These are phyloP conservation scores for Aureococcus anophagefferens DNA, from an alignment of 108 stramenopile species.

Conservation along the genomic window DNA sequence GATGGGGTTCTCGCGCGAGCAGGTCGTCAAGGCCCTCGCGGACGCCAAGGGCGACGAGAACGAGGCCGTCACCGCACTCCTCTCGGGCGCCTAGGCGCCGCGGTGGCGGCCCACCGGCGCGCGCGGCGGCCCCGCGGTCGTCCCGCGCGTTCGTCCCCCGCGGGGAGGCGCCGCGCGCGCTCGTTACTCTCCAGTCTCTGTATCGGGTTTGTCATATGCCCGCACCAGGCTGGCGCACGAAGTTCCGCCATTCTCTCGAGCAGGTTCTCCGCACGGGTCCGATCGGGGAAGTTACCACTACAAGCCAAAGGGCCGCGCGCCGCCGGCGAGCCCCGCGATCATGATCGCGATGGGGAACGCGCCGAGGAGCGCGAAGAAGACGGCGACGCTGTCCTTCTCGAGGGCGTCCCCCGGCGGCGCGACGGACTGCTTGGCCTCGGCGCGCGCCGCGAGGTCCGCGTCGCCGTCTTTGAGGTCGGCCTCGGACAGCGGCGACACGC, in stretches of 20 bases:
- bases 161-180: too few species aligned
- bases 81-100: slow-evolving; percentile 23
- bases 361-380: background rate
- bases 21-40: slow-evolving; percentile 67
- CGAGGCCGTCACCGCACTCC: slow-evolving; percentile 71
- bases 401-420: background rate
- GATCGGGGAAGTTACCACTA: too few species aligned
- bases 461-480: background rate
- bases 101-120: too few species aligned
- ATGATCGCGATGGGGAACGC: background rate
- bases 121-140: too few species aligned
- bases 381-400: background rate
- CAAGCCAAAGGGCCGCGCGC: background rate
- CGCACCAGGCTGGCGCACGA: too few species aligned
- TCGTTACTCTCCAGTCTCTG: too few species aligned
- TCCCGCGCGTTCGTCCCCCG: too few species aligned
- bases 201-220: too few species aligned
- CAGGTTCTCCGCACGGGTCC: too few species aligned
- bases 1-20: slow-evolving; percentile 85
- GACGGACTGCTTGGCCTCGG: background rate
- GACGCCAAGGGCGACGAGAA: slow-evolving; percentile 79
- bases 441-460: background rate
- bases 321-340: background rate
- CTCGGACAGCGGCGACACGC: background rate
- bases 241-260: too few species aligned